Evolutionary conservation across 2,329 filamentous ascomycete genomes (phyloP), one percentile per base, ranked within the genome.

Genomic region (Nemania sp.): DNA sequence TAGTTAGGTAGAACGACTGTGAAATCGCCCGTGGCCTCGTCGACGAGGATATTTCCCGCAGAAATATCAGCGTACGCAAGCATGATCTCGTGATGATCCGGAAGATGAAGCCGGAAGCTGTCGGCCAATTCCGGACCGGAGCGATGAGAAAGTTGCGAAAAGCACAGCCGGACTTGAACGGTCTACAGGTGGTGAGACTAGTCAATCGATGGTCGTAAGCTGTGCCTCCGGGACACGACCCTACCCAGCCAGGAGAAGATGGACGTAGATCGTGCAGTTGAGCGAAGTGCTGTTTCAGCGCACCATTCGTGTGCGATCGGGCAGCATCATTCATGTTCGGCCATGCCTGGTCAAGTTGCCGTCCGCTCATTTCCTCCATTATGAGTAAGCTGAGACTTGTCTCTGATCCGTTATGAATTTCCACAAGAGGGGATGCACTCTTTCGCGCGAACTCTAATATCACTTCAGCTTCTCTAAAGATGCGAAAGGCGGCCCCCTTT

Each of bases 401-500:
- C 20, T 47, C 33, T 37, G 8, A 1, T 23, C 23, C 33, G 23
- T 19, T 39, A 5, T 37, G 43, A 20, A 20, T 14, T 45, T 34
- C 15, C 24, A 34, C 42, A 1, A 14, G 42, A 34, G 34, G 42
- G 17, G 42, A 45, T 19, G 30, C 24, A 8, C 24, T 45, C 17
- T 24, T n/a, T n/a, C 22, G 30, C 14, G 26, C 43, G 12, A 37
- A 39, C 7, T 47, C 43, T 31, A 46, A n/a, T n/a, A n/a, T 46
- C 26, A 31, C 30, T 26, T 46, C 43, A 26, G 30, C 30, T 22
- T 46, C 43, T 36, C 43, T 46, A 26, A 15, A 31, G 22, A 46
- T 46, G 43, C 43, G 31, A 36, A 34, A 46, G 45, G 36, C 7
- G 33, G 23, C 40, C 41, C 37, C 45, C 30, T 48, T 48, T 48